Evolutionary conservation across 768 basidiomycete species (phyloP), one percentile per base, ranked within the genome.

Genomic region (Lactarius sanguifluus): DNA sequence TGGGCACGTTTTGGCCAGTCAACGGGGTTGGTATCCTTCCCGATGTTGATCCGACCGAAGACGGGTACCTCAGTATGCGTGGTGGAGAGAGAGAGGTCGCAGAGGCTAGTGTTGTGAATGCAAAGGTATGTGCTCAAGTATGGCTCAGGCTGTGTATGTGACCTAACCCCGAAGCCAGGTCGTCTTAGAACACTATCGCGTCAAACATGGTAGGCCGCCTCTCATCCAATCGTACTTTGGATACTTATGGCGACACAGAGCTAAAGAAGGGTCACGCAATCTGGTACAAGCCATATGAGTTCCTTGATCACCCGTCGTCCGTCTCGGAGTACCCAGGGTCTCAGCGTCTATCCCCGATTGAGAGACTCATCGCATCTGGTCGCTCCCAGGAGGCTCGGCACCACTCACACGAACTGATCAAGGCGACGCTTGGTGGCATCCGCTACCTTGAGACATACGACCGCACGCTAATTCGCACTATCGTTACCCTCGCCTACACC

Each of bases 1-100:
- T 92, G 20, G 92, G 92, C 23, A 80, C 85, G 15, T 73, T 86
- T 56, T 90, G 90, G 84, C 92, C 92, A 1, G 89, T 85, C 3
- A 94, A 94, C 72, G 89, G 88, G 0, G 91, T 92, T 23, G 92
- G 92, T 1, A 86, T 92, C 1, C 75, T 93, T 16, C 91, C 92
- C 5, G 91, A 93, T 73, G 83, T 87, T 2, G 87, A 91, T 69
- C 83, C 84, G 15, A 79, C 79, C 2, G 75, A 70, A 9, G 81
- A 83, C 36, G 91, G 91, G 5, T 91, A 86, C 73, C 74, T 92
- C 38, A 70, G 77, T 5, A 78, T 81, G 1, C 71, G 59, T 20
- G 73, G 72, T 20, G 86, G 85, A 43, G 82, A 86, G 40, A 78
- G 80, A 57, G 75, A 78, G 28, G 76, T 83, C 43, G 89, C 89